These are phyloP conservation scores for Hypomyces perniciosus DNA, from an alignment of 2,329 filamentous ascomycete species.

Conservation along the genomic window DNA sequence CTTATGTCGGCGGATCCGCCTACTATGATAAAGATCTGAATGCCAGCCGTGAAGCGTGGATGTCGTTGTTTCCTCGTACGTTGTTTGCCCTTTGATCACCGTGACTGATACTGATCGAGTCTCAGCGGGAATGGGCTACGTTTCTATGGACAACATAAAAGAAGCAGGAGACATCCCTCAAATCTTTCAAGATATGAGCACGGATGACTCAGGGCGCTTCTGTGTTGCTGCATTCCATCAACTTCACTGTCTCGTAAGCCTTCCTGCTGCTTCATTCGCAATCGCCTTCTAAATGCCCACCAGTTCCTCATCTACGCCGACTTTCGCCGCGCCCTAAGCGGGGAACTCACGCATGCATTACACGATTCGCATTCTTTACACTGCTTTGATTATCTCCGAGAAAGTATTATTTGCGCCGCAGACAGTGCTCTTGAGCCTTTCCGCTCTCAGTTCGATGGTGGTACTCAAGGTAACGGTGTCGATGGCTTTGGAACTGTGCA, in stretches of 20 bases:
- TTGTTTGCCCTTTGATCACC: not conserved
- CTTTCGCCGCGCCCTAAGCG: not conserved
- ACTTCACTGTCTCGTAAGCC: constrained; percentile 1
- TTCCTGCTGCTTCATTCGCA: not conserved
- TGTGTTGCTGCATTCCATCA: constrained; percentile 3
- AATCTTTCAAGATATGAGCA: constrained; percentile 1
- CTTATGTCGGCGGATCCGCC: not conserved
- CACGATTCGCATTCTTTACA: not conserved
- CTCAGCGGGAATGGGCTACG: not conserved
- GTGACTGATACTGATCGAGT: not conserved
- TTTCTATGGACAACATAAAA: not conserved
- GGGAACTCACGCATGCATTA: not conserved
- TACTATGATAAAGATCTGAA: not conserved
- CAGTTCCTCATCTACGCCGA: not conserved
- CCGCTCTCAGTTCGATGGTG: constrained; percentile 2
- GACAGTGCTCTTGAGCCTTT: constrained; percentile 2
- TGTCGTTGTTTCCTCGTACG: constrained; percentile 4
- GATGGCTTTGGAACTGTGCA: constrained; percentile 5
- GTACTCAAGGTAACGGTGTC: constrained; percentile 2
- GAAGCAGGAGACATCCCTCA: not conserved
- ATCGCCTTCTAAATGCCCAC: not conserved
- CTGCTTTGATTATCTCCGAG: constrained; percentile 4
- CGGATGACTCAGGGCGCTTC: constrained; percentile 1
- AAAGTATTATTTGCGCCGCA: constrained; percentile 3
- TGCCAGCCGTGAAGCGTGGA: constrained; percentile 2